Conservation (phyloP, 106 monocot genomes). For the Allium cepa region DNA sequence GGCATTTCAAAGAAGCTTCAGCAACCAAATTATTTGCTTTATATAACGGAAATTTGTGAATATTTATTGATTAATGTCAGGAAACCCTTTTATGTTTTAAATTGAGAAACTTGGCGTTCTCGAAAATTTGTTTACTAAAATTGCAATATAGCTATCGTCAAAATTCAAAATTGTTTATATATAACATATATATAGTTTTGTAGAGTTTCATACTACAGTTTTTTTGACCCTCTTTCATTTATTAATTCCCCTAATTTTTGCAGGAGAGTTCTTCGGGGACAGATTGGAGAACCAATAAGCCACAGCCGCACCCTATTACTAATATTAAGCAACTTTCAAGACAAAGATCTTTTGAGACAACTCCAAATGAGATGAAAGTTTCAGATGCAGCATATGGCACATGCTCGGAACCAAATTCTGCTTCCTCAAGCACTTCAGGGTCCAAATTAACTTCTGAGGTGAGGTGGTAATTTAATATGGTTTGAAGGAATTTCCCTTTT, state of each 20-base stretch:
- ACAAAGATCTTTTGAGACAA: slow-evolving; percentile 48
- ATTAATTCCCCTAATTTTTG: neutral
- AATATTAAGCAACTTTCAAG: slow-evolving; percentile 35
- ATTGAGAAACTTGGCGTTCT: no score
- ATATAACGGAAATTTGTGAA: no score
- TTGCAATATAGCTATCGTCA: no score
- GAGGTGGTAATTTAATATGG: neutral
- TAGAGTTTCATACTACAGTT: no score
- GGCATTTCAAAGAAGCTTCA: no score
- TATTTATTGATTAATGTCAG: no score
- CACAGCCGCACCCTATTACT: slow-evolving; percentile 34
- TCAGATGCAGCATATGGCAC: slow-evolving; percentile 54
- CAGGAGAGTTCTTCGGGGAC: slow-evolving; percentile 55
- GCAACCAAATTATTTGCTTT: no score
- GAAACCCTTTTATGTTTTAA: no score
- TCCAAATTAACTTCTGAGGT: slow-evolving; percentile 54
- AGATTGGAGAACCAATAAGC: slow-evolving; percentile 52
- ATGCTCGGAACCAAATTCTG: slow-evolving; percentile 35
- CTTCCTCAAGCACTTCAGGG: slow-evolving; percentile 13
- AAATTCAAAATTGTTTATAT: no score
- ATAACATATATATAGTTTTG: no score
- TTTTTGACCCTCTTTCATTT: neutral
- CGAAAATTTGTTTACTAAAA: no score
- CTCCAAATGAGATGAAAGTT: slow-evolving; percentile 41
- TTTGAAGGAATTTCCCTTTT: no score